Evolutionary conservation across 306 rosid species (phyloP), one percentile per base, ranked within the genome.

Genomic region (Lupinus albus): DNA sequence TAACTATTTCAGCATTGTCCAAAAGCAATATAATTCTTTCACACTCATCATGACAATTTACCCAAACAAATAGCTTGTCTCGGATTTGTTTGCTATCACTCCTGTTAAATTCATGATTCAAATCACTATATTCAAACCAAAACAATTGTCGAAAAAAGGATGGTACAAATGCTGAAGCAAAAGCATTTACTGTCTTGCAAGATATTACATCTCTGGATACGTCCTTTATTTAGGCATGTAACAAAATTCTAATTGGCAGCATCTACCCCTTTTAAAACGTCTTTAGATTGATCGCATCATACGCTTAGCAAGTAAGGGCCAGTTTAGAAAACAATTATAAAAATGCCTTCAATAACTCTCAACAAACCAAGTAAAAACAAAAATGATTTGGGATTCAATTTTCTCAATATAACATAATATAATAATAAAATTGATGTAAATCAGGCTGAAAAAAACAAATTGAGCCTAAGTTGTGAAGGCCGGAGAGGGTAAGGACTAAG

Each of bases 81-180:
- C 50, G 17, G 67, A 57, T 46, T 46, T 44, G 11, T 53, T 53
- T 21, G 25, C 16, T 16, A 28, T 1, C 3, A 52, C 30, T 41
- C 78, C 58, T 42, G 17, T 64, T 45, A 64, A 63, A 46, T 11
- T 56, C 66, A 42, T 30, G 35, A 64, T 69, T 70, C 75, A 47
- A 33, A 51, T 47, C 66, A 45, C 36, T 11, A 33, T n/a, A 47
- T 58, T 59, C 28, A 58, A 73, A 48, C 41, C 46, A 48, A 60
- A 53, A 44, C 7, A 62, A 16, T 10, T 39, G 1, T 11, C 36
- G 49, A 4, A 64, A 53, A 18, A 44, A 45, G 32, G 60, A 30
- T 3, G 11, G 13, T 25, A 28, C 47, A 52, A 70, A 65, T 66
- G 67, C 64, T 39, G 47, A 74, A 65, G 61, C 61, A 74, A 57